A percentile compares a stretch with the other conserved stretches of the same genome.
These are phyloP conservation scores for Monosporascus sp. DNA, from an alignment of 2,329 filamentous ascomycete species.

Conservation along the genomic window DNA sequence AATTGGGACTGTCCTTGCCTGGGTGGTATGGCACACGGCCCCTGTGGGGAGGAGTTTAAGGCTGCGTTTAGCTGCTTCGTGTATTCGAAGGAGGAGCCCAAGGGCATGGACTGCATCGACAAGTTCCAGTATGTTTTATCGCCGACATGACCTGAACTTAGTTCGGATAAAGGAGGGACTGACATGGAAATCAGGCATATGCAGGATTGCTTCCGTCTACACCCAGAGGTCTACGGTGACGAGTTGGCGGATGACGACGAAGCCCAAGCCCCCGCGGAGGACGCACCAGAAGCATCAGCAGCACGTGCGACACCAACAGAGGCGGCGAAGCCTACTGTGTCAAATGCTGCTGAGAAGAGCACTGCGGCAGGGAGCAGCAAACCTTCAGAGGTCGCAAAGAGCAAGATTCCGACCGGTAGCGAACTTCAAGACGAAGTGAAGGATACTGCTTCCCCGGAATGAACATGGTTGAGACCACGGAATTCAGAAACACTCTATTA, in stretches of 20 bases:
- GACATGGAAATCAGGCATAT: constrained; percentile 59
- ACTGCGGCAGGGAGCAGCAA: background rate
- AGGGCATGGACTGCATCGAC: constrained; percentile 96
- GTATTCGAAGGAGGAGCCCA: constrained; percentile 88
- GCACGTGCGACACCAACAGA: background rate
- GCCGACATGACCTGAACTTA: constrained; percentile 5
- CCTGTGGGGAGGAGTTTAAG: constrained; percentile 93
- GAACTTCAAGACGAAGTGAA: background rate
- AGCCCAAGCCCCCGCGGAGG: background rate
- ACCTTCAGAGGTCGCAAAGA: background rate
- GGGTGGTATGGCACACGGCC: constrained; percentile 93
- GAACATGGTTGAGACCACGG: background rate
- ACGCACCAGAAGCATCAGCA: background rate
- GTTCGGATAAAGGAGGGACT: constrained; percentile 23
- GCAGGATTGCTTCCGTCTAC: constrained; percentile 92
- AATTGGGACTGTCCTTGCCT: constrained; percentile 99
- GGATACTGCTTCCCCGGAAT: background rate
- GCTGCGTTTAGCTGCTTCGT: constrained; percentile 97
- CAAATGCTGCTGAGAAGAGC: background rate
- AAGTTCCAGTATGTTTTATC: constrained; percentile 75
- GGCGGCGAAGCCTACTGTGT: background rate
- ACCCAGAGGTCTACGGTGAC: constrained; percentile 88
- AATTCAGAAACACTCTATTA: background rate
- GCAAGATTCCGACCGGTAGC: background rate
- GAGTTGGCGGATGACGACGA: constrained; percentile 75